Evolutionary conservation across 345 rosid genomes (phyloP).

Genomic region (Brassica carinata): DNA sequence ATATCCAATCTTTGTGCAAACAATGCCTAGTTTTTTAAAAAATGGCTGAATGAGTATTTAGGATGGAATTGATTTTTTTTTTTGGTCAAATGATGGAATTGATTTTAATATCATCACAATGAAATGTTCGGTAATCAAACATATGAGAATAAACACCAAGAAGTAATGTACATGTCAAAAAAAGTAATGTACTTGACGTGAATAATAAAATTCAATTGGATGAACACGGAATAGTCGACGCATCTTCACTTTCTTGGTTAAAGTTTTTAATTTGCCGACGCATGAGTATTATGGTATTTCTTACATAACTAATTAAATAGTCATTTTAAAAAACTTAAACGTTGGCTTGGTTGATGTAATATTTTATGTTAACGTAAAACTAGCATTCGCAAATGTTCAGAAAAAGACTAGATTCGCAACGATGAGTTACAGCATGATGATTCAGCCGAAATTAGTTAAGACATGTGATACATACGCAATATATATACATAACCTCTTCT

Average conservation of each 20-base stretch:
- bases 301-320: too few species aligned
- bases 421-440: not conserved
- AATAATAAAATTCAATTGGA: not conserved
- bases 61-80: too few species aligned
- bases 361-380: not conserved
- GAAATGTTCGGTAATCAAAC: not conserved
- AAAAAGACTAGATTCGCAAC: not conserved
- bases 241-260: not conserved
- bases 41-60: not conserved
- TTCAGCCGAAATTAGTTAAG: not conserved
- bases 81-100: too few species aligned
- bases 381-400: too few species aligned
- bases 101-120: not conserved
- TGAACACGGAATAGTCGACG: not conserved
- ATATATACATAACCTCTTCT: not conserved
- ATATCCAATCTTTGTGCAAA: too few species aligned
- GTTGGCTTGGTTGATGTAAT: not conserved
- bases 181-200: not conserved
- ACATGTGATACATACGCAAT: slow-evolving; percentile 25
- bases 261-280: not conserved
- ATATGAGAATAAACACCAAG: not conserved
- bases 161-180: not conserved
- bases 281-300: not conserved
- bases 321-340: not conserved
- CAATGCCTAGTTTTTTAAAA: not conserved